These are phyloP conservation scores for Trichosanthes cucumerina DNA, from an alignment of 306 rosid species.

Conservation along the genomic window DNA sequence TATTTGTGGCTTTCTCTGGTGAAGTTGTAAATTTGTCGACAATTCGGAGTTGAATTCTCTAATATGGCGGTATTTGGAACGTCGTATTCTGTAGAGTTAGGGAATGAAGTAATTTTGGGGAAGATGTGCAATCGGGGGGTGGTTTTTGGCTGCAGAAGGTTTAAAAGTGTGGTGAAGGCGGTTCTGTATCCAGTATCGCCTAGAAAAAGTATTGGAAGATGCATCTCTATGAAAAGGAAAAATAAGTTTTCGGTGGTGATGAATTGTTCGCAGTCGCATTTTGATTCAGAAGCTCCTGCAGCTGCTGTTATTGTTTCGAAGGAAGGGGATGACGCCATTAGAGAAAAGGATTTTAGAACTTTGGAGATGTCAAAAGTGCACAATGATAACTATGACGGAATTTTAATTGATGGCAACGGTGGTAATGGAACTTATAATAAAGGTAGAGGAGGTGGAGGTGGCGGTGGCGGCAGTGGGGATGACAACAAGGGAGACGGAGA, in stretches of 20 bases:
- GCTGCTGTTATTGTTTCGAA: constrained; percentile 22
- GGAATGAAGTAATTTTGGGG: constrained; percentile 34
- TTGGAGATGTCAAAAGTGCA: constrained; percentile 19
- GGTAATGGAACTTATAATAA: constrained; percentile 14
- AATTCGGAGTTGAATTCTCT: constrained; percentile 15
- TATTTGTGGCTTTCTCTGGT: constrained; percentile 10
- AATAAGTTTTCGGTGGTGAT: constrained; percentile 20
- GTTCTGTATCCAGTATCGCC: constrained; percentile 23
- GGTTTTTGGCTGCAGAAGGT: constrained; percentile 25
- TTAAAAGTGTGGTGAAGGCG: constrained; percentile 33
- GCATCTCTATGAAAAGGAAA: constrained; percentile 24
- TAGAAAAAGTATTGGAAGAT: constrained; percentile 19
- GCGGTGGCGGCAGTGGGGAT: constrained; percentile 11
- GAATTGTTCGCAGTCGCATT: constrained; percentile 31
- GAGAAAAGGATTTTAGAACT: constrained; percentile 22
- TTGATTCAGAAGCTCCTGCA: constrained; percentile 27
- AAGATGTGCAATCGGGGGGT: constrained; percentile 25
- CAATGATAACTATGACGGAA: constrained; percentile 19
- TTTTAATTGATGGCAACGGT: constrained; percentile 18
- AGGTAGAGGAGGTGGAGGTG: constrained; percentile 15
- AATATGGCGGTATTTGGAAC: constrained; percentile 45
- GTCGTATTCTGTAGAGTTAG: constrained; percentile 20
- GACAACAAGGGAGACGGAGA: constrained; percentile 12
- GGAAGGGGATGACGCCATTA: constrained; percentile 23
- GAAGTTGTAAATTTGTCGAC: constrained; percentile 28